These are phyloP conservation scores for Kwoniella mangroviensis DNA, from an alignment of 768 basidiomycete species.

Conservation along the genomic window DNA sequence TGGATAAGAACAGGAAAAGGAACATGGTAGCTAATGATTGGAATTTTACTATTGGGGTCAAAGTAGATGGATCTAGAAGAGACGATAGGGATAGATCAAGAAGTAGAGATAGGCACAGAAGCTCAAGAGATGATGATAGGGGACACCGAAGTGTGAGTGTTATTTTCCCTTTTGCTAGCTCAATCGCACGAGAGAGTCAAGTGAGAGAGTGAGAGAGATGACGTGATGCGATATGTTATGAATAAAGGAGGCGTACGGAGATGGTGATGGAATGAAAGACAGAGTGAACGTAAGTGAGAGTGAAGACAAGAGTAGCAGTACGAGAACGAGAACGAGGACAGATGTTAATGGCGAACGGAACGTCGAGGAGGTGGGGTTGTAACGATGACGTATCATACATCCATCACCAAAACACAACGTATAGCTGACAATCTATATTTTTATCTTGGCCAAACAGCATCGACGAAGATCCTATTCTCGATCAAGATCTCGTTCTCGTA, in stretches of 20 bases:
- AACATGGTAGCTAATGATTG: conserved; percentile 18
- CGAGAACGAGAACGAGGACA: background rate
- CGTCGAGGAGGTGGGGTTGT: conserved; percentile 17
- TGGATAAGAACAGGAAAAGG: conserved; percentile 4
- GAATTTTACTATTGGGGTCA: conserved; percentile 4
- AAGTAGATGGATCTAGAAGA: conserved; percentile 29
- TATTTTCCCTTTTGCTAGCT: too few species aligned
- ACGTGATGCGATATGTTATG: conserved; percentile 15
- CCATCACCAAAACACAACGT: background rate
- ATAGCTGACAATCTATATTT: background rate
- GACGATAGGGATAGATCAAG: conserved; percentile 43
- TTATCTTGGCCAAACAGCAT: conserved; percentile 12
- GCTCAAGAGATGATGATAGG: conserved; percentile 55
- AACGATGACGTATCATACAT: conserved; percentile 5
- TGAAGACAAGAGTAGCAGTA: background rate
- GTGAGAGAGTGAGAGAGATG: conserved; percentile 8
- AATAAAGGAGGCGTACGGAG: background rate
- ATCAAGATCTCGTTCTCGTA: conserved; percentile 61
- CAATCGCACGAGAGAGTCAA: background rate
- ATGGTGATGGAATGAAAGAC: background rate
- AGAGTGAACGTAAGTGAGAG: conserved; percentile 1
- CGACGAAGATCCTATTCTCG: conserved; percentile 62
- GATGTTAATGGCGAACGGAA: background rate
- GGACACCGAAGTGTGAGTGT: conserved; percentile 64
- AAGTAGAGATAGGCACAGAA: conserved; percentile 52